Evolutionary conservation across 2,329 filamentous ascomycete species (phyloP).

Genomic region (Tolypocladium ovalisporum): DNA sequence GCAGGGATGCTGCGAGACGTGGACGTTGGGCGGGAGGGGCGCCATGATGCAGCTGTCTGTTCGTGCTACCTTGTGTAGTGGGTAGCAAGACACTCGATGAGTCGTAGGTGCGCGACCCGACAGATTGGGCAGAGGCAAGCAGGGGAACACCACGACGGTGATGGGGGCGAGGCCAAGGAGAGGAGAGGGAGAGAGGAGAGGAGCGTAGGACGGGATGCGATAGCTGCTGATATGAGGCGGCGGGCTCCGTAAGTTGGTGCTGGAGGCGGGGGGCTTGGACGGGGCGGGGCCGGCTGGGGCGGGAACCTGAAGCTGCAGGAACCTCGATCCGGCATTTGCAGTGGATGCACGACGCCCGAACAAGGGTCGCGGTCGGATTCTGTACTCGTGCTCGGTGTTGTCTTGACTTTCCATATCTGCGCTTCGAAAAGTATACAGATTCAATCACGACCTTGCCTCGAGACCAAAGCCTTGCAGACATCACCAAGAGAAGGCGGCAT

Average conservation of each 20-base stretch:
- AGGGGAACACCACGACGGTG: background rate
- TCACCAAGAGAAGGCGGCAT: background rate
- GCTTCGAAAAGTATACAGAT: too few relatives aligned
- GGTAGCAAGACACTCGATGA: background rate
- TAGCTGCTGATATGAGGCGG: background rate
- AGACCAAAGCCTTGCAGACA: too few relatives aligned
- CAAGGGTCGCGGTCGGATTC: too few relatives aligned
- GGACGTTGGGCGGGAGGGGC: slow-evolving; percentile 48
- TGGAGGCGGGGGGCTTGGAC: background rate
- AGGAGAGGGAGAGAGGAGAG: background rate
- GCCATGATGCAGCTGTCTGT: slow-evolving; percentile 15
- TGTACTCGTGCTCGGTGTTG: too few relatives aligned
- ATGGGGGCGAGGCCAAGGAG: background rate
- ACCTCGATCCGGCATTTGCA: background rate
- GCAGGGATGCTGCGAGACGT: slow-evolving; percentile 79
- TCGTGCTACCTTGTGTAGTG: background rate
- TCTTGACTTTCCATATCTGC: too few relatives aligned
- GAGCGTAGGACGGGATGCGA: background rate
- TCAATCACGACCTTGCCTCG: too few relatives aligned
- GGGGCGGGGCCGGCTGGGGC: too few relatives aligned
- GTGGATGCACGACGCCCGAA: background rate
- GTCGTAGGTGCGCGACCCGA: background rate
- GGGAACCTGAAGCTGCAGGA: too few relatives aligned
- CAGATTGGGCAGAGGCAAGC: background rate
- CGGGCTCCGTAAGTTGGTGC: too few relatives aligned